Percentiles rank a stretch among this genome's conserved stretches.
phyloP scores from a whole-genome alignment of 1,284 basidiomycete species.

The Sanghuangporus baumii region DNA sequence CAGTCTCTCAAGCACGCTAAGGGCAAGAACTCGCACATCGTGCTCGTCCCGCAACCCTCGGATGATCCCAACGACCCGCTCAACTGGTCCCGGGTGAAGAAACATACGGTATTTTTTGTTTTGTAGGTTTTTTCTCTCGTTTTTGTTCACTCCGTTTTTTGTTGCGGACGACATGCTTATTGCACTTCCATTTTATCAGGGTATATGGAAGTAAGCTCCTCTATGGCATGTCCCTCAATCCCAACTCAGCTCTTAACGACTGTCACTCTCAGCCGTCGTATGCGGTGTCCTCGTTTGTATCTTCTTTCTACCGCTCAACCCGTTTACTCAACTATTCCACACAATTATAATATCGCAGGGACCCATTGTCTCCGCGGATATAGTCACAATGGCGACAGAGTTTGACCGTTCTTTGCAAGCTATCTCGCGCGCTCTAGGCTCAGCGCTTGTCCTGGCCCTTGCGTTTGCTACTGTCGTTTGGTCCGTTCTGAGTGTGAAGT shows the following conservation, averaged over 20 bases:
- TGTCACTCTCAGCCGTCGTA: constrained; percentile 14
- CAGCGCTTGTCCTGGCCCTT: constrained; percentile 19
- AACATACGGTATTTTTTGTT: constrained; percentile 19
- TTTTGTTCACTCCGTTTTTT: not conserved
- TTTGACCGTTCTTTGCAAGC: constrained; percentile 21
- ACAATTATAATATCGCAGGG: constrained; percentile 6
- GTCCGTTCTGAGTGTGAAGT: constrained; percentile 17
- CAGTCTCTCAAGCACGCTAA: constrained; percentile 19
- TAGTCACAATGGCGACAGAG: constrained; percentile 20
- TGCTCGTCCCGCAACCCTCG: constrained; percentile 23
- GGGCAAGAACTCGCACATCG: constrained; percentile 21
- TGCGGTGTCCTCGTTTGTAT: constrained; percentile 19
- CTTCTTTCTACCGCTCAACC: not conserved
- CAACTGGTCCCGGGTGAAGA: constrained; percentile 23
- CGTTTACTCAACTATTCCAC: not conserved
- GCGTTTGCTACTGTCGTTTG: constrained; percentile 20
- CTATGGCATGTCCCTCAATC: not conserved
- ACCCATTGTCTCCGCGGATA: constrained; percentile 20
- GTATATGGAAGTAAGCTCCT: constrained; percentile 19
- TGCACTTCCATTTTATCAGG: not conserved
- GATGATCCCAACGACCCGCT: constrained; percentile 24
- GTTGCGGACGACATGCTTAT: not conserved
- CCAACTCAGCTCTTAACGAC: too few species aligned
- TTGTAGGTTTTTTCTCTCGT: constrained; percentile 8
- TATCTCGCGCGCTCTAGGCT: constrained; percentile 21